Evolutionary conservation across 2,329 filamentous ascomycete genomes (phyloP).

Genomic region (Furcasterigmium furcatum): DNA sequence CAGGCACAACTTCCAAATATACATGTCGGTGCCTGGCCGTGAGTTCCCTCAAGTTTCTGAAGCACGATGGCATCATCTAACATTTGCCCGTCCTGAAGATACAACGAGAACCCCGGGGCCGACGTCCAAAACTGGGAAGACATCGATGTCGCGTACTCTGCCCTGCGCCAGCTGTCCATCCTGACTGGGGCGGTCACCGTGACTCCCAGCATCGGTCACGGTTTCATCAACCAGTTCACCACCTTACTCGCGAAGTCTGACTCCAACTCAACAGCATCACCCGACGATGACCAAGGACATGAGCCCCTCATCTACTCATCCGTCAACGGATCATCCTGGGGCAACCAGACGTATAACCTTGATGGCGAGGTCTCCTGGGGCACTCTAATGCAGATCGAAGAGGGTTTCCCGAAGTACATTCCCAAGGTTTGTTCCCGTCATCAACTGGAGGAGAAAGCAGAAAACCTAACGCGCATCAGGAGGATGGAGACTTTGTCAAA

Average conservation of each 20-base stretch:
- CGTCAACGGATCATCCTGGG: conserved; percentile 1
- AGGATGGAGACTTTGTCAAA: neutral
- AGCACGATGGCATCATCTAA: no score
- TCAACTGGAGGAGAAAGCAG: neutral
- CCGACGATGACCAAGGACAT: conserved; percentile 1
- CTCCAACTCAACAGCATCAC: neutral
- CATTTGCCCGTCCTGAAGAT: neutral
- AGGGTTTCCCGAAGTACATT: conserved; percentile 5
- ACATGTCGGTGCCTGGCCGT: conserved; percentile 3
- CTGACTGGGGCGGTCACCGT: conserved; percentile 1
- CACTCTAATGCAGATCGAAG: conserved; percentile 1
- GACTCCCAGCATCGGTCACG: neutral
- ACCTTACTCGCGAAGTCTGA: neutral
- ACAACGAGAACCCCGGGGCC: conserved; percentile 3
- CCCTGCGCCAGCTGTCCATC: neutral
- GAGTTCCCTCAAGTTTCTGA: neutral
- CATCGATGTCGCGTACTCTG: neutral
- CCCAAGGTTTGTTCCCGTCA: neutral
- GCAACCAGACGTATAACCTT: neutral
- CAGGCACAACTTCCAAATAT: conserved; percentile 3
- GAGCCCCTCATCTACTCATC: conserved; percentile 1
- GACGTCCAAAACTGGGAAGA: neutral
- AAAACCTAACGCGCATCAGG: neutral
- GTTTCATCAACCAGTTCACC: neutral
- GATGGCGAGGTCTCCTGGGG: conserved; percentile 6